These are phyloP conservation scores for Fusarium nanum DNA, from an alignment of 2,329 filamentous ascomycete species.

Conservation along the genomic window DNA sequence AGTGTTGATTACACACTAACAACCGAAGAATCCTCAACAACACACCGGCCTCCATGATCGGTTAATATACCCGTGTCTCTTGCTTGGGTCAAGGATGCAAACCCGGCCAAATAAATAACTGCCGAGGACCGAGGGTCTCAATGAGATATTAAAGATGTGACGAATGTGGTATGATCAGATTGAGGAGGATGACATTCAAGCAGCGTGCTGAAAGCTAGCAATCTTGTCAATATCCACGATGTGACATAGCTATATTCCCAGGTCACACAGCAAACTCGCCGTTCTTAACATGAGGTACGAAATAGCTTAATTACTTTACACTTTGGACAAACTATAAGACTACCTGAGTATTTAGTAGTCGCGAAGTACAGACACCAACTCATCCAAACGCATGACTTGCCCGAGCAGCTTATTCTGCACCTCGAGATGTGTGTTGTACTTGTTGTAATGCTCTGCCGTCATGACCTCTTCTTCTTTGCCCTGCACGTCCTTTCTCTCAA, in stretches of 20 bases:
- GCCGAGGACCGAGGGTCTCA: conserved; percentile 1
- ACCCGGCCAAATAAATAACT: neutral
- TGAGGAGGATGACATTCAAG: neutral
- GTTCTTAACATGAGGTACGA: neutral
- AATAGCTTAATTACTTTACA: neutral
- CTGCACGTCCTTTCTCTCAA: conserved; percentile 86
- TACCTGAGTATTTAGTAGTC: conserved; percentile 68
- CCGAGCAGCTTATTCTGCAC: conserved; percentile 79
- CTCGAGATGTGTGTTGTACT: conserved; percentile 68
- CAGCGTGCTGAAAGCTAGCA: neutral
- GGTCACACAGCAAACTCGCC: neutral
- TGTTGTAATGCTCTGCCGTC: conserved; percentile 76
- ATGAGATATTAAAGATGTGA: neutral
- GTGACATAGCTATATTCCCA: neutral
- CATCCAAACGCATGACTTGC: conserved; percentile 84
- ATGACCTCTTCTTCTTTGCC: conserved; percentile 86
- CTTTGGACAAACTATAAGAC: neutral
- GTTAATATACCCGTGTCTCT: conserved; percentile 11
- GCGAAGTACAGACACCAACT: conserved; percentile 82
- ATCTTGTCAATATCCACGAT: neutral
- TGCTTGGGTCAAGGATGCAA: too few relatives aligned
- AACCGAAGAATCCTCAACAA: neutral
- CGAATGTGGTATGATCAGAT: neutral
- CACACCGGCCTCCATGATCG: neutral
- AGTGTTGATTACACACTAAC: neutral